A percentile compares a stretch with the other conserved stretches of the same genome.
phyloP scores from a whole-genome alignment of 1,284 basidiomycete species.

The Porogramme epimiltina region DNA sequence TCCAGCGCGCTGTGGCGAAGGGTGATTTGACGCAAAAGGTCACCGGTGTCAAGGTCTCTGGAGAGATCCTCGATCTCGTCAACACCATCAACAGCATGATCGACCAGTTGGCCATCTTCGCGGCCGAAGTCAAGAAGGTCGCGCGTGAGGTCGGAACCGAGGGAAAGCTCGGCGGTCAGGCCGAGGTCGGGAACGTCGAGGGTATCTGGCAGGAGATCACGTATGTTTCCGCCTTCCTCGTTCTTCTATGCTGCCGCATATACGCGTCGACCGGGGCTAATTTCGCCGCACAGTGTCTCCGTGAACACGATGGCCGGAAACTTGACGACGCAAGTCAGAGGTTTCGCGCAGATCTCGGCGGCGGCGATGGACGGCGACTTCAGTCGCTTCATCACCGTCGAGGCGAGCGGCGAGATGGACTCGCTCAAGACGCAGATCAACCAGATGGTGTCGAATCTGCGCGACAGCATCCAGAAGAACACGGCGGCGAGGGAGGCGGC shows the following conservation, averaged over 20 bases:
- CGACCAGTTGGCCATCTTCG: slow-evolving; percentile 93
- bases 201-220: slow-evolving; percentile 99
- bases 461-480: slow-evolving; percentile 98
- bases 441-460: slow-evolving; percentile 98
- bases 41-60: slow-evolving; percentile 88
- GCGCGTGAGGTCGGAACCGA: slow-evolving; percentile 95
- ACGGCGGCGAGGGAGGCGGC: slow-evolving; percentile 97
- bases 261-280: slow-evolving; percentile 1
- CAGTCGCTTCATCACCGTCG: slow-evolving; percentile 98
- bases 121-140: slow-evolving; percentile 94
- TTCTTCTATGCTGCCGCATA: slow-evolving; percentile 4
- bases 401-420: slow-evolving; percentile 99
- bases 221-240: slow-evolving; percentile 48
- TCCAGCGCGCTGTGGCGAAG: slow-evolving; percentile 86
- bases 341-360: slow-evolving; percentile 98
- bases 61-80: slow-evolving; percentile 93
- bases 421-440: slow-evolving; percentile 99
- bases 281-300: slow-evolving; percentile 55
- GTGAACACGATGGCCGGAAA: slow-evolving; percentile 98
- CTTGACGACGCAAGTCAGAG: slow-evolving; percentile 97
- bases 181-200: slow-evolving; percentile 95
- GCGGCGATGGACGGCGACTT: slow-evolving; percentile 99
- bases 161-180: slow-evolving; percentile 96
- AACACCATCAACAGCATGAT: slow-evolving; percentile 98
- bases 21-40: slow-evolving; percentile 96